Conservation (phyloP, 371 early-diverging fungal genomes). For the Rhizopus sp. region DNA sequence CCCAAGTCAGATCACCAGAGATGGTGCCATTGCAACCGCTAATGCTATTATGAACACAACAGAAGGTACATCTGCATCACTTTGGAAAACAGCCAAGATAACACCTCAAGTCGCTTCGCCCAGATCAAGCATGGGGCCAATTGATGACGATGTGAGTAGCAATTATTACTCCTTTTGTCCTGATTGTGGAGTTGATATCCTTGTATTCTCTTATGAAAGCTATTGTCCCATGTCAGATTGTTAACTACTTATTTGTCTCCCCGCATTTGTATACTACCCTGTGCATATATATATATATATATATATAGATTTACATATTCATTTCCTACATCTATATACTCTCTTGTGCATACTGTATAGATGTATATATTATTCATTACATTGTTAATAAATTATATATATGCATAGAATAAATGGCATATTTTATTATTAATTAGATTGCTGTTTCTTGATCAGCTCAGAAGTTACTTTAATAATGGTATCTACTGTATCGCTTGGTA, state of each 20-base stretch:
- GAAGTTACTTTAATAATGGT: conserved; percentile 30
- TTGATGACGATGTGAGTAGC: background rate
- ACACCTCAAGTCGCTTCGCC: background rate
- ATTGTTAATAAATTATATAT: no score
- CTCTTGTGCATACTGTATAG: no score
- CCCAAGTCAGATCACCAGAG: no score
- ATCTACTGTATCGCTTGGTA: conserved; percentile 56
- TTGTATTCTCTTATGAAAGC: conserved; percentile 28
- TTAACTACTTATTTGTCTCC: background rate
- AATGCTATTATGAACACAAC: background rate
- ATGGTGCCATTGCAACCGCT: no score
- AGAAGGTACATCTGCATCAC: background rate
- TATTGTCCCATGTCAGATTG: conserved; percentile 12
- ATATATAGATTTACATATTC: no score
- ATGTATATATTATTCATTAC: no score
- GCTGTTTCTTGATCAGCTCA: conserved; percentile 12
- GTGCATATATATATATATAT: no score
- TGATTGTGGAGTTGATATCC: conserved; percentile 27
- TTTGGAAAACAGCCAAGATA: background rate
- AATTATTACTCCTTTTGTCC: conserved; percentile 25
- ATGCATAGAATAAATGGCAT: no score
- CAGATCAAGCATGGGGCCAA: background rate
- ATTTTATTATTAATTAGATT: no score
- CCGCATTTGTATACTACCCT: no score
- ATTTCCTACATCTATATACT: no score